Evolutionary conservation across 2,329 filamentous ascomycete species (phyloP).

Genomic region (Ophiostoma fasciatum): DNA sequence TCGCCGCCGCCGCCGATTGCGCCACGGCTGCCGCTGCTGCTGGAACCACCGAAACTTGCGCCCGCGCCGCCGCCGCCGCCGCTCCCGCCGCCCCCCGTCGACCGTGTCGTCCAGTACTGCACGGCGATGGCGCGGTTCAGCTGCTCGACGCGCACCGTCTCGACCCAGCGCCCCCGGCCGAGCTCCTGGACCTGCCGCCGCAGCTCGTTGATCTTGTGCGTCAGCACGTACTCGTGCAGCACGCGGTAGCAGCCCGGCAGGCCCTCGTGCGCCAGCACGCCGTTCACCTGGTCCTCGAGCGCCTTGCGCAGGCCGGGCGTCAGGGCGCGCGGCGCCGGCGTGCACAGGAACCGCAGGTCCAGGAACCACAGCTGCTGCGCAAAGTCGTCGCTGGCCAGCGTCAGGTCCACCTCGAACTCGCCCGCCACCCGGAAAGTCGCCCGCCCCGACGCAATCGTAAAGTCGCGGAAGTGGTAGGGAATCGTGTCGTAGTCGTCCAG

Average conservation of each 20-base stretch:
- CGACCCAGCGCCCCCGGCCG: slow-evolving; percentile 57
- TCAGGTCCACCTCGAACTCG: slow-evolving; percentile 89
- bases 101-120: slow-evolving; percentile 73
- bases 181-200: slow-evolving; percentile 63
- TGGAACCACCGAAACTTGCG: too few relatives aligned
- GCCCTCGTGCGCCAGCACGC: slow-evolving; percentile 52
- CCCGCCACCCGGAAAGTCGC: slow-evolving; percentile 71
- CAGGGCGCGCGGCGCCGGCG: slow-evolving; percentile 47
- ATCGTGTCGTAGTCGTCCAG: slow-evolving; percentile 65
- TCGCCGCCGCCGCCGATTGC: background rate
- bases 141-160: slow-evolving; percentile 61
- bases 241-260: slow-evolving; percentile 71
- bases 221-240: slow-evolving; percentile 75
- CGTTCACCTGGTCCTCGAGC: slow-evolving; percentile 60
- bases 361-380: slow-evolving; percentile 86
- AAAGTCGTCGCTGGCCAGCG: slow-evolving; percentile 73
- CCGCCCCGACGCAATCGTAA: slow-evolving; percentile 68
- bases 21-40: slow-evolving; percentile 14
- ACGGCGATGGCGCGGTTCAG: slow-evolving; percentile 71
- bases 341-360: slow-evolving; percentile 74
- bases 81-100: slow-evolving; percentile 27
- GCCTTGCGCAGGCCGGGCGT: slow-evolving; percentile 47
- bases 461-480: slow-evolving; percentile 63
- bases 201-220: slow-evolving; percentile 76
- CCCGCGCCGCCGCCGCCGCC: too few relatives aligned